These are phyloP conservation scores for Maudiozyma pseudohumilis DNA, from an alignment of 805 yeast species.

Conservation along the genomic window DNA sequence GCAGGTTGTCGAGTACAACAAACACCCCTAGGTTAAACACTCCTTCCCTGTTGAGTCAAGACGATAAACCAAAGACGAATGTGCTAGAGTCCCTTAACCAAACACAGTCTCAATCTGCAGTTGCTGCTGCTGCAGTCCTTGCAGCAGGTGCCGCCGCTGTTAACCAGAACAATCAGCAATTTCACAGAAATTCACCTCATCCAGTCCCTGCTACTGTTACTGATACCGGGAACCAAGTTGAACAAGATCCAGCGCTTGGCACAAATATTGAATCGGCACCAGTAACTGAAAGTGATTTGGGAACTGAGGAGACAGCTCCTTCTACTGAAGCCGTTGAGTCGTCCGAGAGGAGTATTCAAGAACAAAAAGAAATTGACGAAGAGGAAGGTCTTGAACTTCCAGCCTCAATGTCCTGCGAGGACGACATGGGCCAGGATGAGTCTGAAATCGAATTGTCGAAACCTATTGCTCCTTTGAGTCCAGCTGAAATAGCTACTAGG, in stretches of 20 bases:
- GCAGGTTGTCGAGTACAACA: slow-evolving; percentile 9
- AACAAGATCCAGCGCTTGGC: no score
- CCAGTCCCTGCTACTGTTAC: background rate
- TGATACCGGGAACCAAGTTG: background rate
- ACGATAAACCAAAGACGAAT: background rate
- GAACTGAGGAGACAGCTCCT: no score
- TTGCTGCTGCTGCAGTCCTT: slow-evolving; percentile 19
- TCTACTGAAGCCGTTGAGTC: no score
- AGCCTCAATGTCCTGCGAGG: no score
- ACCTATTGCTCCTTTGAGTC: slow-evolving; percentile 9
- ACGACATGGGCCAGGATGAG: no score
- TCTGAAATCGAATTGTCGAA: slow-evolving; percentile 10
- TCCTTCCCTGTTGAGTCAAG: slow-evolving; percentile 4
- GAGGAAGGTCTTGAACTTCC: no score
- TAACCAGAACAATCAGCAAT: slow-evolving; percentile 17
- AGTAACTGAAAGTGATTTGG: no score
- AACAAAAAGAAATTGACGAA: no score
- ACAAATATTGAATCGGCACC: no score
- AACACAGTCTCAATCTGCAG: slow-evolving; percentile 9
- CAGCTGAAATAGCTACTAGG: slow-evolving; percentile 11
- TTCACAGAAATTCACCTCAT: slow-evolving; percentile 10
- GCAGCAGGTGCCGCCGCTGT: slow-evolving; percentile 24
- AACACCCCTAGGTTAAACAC: slow-evolving; percentile 17
- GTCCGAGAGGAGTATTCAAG: no score
- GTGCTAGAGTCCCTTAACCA: slow-evolving; percentile 2